Evolutionary conservation across 1,284 basidiomycete species (phyloP), one percentile per base, ranked within the genome.

Genomic region (Fomitiporia mediterranea): DNA sequence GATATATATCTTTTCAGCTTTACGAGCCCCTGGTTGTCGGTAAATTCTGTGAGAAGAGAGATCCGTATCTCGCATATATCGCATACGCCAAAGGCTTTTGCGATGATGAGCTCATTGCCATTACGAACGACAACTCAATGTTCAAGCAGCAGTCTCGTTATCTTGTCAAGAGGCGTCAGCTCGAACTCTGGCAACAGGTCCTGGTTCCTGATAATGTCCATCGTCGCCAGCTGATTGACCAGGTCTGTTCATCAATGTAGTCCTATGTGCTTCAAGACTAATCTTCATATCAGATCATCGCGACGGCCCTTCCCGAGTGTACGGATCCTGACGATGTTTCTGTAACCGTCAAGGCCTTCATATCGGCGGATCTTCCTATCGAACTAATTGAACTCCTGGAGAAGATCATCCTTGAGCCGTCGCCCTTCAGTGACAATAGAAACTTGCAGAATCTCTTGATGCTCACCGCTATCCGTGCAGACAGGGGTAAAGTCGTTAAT

Each of bases 111-210:
- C 83, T 99, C 63, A 94, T 99, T 69, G 72, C 84, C 32, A 96
- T 99, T 72, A 99, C 97, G 55, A 99, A 99, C 70, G 96, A 98
- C 65, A 99, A 99, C 76, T 89, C 94, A 32, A 99, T 99, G 97
- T 99, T 97, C 83, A 99, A 99, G 76, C 96, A 99, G 69, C 97
- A 99, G 73, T 92, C 97, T 53, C 86, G 97, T 38, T 99, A 99
- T 75, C 85, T 99, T 60, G 93, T 98, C 69, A 98, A 96, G 76
- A 87, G 97, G 63, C 91, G 96, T 61, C 89, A 95, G 62, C 84
- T 92, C 23, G 96, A 99, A 62, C 85, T 99, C 44, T 99, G 97
- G 97, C 86, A 89, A 2, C 93, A 98, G 73, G 97, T 99, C 39
- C 86, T 99, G 55, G 78, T 83, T 23, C 80, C 84, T 6, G 94